These are phyloP conservation scores for Chaetomium sp. DNA, from an alignment of 2,329 filamentous ascomycete species.

Conservation along the genomic window DNA sequence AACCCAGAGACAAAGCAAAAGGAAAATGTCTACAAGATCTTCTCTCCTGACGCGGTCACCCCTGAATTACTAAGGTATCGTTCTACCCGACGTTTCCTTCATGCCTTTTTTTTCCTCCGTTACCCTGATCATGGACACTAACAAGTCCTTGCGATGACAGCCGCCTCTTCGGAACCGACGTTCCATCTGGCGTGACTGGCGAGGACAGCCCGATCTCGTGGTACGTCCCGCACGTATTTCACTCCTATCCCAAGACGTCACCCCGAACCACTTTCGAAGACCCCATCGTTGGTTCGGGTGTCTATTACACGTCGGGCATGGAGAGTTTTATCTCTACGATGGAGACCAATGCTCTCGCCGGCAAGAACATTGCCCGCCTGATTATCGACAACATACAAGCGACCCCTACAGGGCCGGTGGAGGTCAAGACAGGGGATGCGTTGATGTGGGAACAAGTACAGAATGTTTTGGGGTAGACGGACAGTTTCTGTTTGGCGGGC, in stretches of 20 bases:
- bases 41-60: conserved; percentile 50
- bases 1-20: conserved; percentile 51
- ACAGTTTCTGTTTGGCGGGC: background rate
- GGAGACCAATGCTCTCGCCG: conserved; percentile 92
- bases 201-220: conserved; percentile 54
- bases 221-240: conserved; percentile 71
- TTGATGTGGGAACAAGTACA: conserved; percentile 10
- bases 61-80: conserved; percentile 43
- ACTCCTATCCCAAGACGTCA: conserved; percentile 79
- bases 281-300: conserved; percentile 55
- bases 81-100: too few species aligned
- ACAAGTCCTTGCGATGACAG: background rate
- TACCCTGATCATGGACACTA: background rate
- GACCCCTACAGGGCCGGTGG: too few species aligned
- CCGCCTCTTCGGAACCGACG: conserved; percentile 1
- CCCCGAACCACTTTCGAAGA: conserved; percentile 86
- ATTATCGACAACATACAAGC: conserved; percentile 55
- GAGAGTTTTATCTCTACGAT: conserved; percentile 95
- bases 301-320: conserved; percentile 71
- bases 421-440: background rate
- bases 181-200: conserved; percentile 1
- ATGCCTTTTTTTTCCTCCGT: background rate
- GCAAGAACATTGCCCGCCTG: conserved; percentile 72
- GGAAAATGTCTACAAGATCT: conserved; percentile 61
- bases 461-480: background rate